Percentiles rank a stretch among this genome's conserved stretches.
These are phyloP conservation scores for Phytopythium montanum DNA, from an alignment of 352 stramenopile genomes.

Conservation along the genomic window DNA sequence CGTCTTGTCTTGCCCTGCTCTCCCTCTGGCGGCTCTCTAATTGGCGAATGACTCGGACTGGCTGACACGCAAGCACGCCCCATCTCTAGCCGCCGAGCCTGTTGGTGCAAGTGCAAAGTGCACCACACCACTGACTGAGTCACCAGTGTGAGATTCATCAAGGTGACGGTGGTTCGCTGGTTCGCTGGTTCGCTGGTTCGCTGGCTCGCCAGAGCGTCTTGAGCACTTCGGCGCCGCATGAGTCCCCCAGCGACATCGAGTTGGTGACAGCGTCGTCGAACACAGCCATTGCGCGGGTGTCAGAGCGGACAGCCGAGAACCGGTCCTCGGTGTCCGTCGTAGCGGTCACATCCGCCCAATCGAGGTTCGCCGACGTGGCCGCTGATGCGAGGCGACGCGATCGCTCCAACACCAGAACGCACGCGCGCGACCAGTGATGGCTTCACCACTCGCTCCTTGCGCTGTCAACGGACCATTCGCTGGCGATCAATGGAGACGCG, in stretches of 20 bases:
- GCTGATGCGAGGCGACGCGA: not conserved
- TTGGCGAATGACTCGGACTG: no score
- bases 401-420: not conserved
- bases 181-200: no score
- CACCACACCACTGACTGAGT: not conserved
- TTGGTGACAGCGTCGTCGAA: not conserved
- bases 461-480: no score
- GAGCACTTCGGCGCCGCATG: conserved; percentile 14
- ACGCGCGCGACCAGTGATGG: not conserved
- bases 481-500: no score
- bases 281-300: not conserved
- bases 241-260: conserved; percentile 18
- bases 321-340: not conserved
- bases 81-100: not conserved
- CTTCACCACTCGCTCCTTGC: no score
- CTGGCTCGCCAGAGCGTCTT: conserved; percentile 24
- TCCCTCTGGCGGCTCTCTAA: no score
- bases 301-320: not conserved
- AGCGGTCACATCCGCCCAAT: not conserved
- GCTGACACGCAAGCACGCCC: not conserved
- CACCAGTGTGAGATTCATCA: conserved; percentile 6
- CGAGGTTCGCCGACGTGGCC: not conserved
- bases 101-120: not conserved
- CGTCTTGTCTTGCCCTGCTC: no score
- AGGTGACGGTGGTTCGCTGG: conserved; percentile 19